These are phyloP conservation scores for Cytospora piceicola DNA, from an alignment of 2,329 filamentous ascomycete species.

Conservation along the genomic window DNA sequence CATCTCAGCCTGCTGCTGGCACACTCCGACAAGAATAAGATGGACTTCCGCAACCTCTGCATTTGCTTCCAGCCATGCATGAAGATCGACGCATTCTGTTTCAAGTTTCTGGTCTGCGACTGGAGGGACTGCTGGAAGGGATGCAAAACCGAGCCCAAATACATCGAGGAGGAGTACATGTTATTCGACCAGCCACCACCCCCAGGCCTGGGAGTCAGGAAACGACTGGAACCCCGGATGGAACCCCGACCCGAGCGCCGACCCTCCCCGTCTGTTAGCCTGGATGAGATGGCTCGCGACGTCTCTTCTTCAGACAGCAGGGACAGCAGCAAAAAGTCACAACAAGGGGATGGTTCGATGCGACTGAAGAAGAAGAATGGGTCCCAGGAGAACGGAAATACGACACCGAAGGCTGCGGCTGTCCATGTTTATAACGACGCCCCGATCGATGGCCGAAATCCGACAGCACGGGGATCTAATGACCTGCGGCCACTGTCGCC, in stretches of 20 bases:
- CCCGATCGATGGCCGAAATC: constrained; percentile 26
- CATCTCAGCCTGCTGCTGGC: constrained; percentile 90
- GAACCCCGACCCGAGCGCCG: constrained; percentile 27
- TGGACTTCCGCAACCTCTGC: constrained; percentile 94
- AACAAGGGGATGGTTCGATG: constrained; percentile 38
- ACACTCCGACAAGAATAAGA: constrained; percentile 95
- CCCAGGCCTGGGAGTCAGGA: constrained; percentile 44
- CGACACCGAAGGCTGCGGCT: constrained; percentile 21
- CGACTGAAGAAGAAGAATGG: constrained; percentile 53
- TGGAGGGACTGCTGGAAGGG: constrained; percentile 98
- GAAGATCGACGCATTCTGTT: constrained; percentile 93
- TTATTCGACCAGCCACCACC: constrained; percentile 63
- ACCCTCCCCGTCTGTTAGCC: constrained; percentile 15
- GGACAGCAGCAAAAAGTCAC: constrained; percentile 63
- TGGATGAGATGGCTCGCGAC: constrained; percentile 49
- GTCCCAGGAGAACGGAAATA: constrained; percentile 36
- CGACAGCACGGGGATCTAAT: constrained; percentile 41
- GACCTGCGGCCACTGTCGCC: constrained; percentile 64
- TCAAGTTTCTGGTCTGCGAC: constrained; percentile 92
- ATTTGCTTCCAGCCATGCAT: constrained; percentile 98
- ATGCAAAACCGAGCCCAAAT: constrained; percentile 86
- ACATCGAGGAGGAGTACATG: constrained; percentile 70
- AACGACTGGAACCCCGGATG: constrained; percentile 26
- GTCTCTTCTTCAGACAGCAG: constrained; percentile 70
- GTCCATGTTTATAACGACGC: constrained; percentile 44